Conservation (phyloP, 2,329 filamentous ascomycete genomes). For the Domatiomyces catenatus region DNA sequence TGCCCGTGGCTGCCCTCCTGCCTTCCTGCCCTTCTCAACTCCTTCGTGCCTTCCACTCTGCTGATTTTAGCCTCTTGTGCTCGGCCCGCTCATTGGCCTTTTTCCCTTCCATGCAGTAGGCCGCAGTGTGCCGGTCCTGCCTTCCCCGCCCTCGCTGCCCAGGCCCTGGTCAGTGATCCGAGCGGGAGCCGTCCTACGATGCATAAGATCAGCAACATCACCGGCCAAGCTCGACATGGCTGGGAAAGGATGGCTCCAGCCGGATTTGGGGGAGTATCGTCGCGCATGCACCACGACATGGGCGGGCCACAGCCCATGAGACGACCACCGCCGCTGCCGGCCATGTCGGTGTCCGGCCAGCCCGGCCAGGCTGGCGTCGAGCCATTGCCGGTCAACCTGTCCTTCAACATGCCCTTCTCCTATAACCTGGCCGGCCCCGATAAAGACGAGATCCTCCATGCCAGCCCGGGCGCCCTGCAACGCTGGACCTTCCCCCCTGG, state of each 20-base stretch:
- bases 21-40: background rate
- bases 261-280: slow-evolving; percentile 42
- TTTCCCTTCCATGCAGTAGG: background rate
- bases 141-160: too few relatives aligned
- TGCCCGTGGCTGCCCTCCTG: background rate
- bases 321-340: slow-evolving; percentile 35
- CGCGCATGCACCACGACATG: slow-evolving; percentile 43
- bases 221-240: slow-evolving; percentile 49
- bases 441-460: slow-evolving; percentile 85
- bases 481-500: slow-evolving; percentile 89
- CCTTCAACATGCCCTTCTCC: slow-evolving; percentile 93
- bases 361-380: slow-evolving; percentile 31
- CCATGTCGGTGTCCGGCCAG: slow-evolving; percentile 13
- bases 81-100: background rate
- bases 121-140: background rate
- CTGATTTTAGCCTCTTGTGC: background rate
- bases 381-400: slow-evolving; percentile 69
- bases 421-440: slow-evolving; percentile 85
- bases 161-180: background rate
- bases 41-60: background rate
- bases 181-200: slow-evolving; percentile 26
- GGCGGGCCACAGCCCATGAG: slow-evolving; percentile 37
- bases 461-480: slow-evolving; percentile 70
- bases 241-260: slow-evolving; percentile 52
- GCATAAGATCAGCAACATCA: slow-evolving; percentile 56